Evolutionary conservation across 1,139 yeast genomes (phyloP), one percentile per base, ranked within the genome.

Genomic region (Torulaspora globosa): DNA sequence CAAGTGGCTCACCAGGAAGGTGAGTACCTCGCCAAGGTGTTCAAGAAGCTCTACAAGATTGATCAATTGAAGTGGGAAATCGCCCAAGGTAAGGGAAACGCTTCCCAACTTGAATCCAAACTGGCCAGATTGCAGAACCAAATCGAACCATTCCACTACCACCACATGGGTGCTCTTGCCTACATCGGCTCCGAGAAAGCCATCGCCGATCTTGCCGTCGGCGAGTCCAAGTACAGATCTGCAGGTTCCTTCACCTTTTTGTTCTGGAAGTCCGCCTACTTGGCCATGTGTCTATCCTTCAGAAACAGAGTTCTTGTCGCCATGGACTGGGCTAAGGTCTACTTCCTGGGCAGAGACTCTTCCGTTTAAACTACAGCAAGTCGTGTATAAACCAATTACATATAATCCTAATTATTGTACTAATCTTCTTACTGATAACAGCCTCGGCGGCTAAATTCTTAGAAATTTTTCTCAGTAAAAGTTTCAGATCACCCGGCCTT

Each of bases 1-100:
- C 97, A 90, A 75, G 97, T 89, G 50, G 97, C 97, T 38, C 83
- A 88, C 72, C 97, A 90, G 73, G 92, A 89, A 70, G 97, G 96
- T 63, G 75, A 76, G 53, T 90, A 80, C 70, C 78, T 90, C 58
- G 94, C 92, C 42, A 73, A 74, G 32, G 78, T 80, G 54, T 84
- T 90, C 68, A 77, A 78, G 68, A 79, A 75, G 60, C 71, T 84
- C 57, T 83, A 88, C 61, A 78, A 79, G 57, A 76, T 86, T 49
- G 89, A 84, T 53, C 73, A 78, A 39, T 67, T 83, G 52, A 75
- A 82, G 60, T 72, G 75, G 63, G 66, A 69, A 50, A 57, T 70
- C 49, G 68, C 71, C 37, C 63, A 68, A 46, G 57, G 66, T 36
- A 53, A 63, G 9, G 62, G 70, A 58, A 62, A 64, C 26, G 51